Evolutionary conservation across 129 eudicot genomes (phyloP), one percentile per base, ranked within the genome.

Genomic region (Flaveria trinervia): DNA sequence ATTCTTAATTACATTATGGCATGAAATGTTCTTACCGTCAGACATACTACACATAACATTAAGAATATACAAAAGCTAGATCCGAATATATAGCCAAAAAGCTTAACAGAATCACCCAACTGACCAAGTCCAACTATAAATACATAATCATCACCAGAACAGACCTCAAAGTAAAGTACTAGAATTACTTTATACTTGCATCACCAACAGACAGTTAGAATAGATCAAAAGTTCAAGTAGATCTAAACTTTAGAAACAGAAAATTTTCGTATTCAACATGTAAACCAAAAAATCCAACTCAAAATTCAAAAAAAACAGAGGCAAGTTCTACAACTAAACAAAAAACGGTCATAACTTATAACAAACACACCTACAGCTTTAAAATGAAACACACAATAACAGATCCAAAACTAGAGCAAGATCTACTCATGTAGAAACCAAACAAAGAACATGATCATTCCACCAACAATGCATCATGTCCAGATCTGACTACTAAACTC

Each of bases 201-300:
- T 56, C 65, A 67, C 45, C 22, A 68, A 60, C n/a, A 25, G 13
- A 7, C 39, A 23, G 13, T 9, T 12, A 65, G 1, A 50, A 45
- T 8, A 33, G 17, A 50, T 30, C 23, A 79, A 4, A 18, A 79
- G 14, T 54, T 51, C 72, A 49, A 62, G 14, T 36, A 62, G 78
- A 79, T 50, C 55, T 72, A 62, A 20, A 4, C 51, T 18, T 43
- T 39, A 43, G 46, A 73, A 79, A 23, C 56, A 72, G 11, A 62
- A 33, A 61, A 48, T 9, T 30, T 36, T 44, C 5, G 16, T 64
- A 70, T 70, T 70, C 17, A 78, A 45, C 44, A 70, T 59, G 50
- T 78, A 28, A 78, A 46, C 52, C 71, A 57, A 46, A 77, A 60
- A 59, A 59, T 59, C 71, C 11, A 78, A 46, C 70, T 30, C 68